Evolutionary conservation across 1,284 basidiomycete species (phyloP), one percentile per base, ranked within the genome.

Genomic region (Microbotryomycetes sp.): DNA sequence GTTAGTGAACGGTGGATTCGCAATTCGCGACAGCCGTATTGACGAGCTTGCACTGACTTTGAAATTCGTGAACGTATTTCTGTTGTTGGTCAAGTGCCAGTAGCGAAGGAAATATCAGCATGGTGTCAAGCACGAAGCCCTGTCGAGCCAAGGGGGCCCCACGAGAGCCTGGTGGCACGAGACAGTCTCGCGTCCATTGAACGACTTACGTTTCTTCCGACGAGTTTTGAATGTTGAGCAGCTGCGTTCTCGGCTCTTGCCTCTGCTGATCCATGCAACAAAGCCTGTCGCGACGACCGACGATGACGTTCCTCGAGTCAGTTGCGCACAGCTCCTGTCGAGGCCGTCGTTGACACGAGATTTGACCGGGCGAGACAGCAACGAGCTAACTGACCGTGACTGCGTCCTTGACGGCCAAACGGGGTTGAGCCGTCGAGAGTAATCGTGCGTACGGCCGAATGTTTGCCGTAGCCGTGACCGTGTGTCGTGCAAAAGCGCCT

Each of bases 211-310:
- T 59, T 92, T 91, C 91, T 81, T 47, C 87, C 92, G 54, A 94
- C 86, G 4, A 90, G 77, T 72, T 83, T 83, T 7, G 88, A 91
- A 75, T 94, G 90, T 72, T 92, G 89, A 63, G 83, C 81, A 56
- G 81, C 76, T 64, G 86, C 84, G 36, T 84, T 76, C 51, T 92
- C 88, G 42, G 89, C 87, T 63, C 86, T 88, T 71, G 91, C 92
- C 72, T 89, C 84, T 59, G 86, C 85, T 49, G 89, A 91, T 45
- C 92, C 92, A 74, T 86, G 83, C 31, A 86, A 75, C 54, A 86
- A 72, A 2, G 80, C 77, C 80, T 82, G 68, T 12, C 19, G 36
- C 19, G 36, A 12, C 19, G 36, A 9, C 9, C 9, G 36, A 19
- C 36, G 19, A 42, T 19, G 19, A 19, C 36, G 12, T 19, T 19